A percentile compares a stretch with the other conserved stretches of the same genome.
Conservation (phyloP, 805 yeast genomes). For the Ogataea corticis region DNA sequence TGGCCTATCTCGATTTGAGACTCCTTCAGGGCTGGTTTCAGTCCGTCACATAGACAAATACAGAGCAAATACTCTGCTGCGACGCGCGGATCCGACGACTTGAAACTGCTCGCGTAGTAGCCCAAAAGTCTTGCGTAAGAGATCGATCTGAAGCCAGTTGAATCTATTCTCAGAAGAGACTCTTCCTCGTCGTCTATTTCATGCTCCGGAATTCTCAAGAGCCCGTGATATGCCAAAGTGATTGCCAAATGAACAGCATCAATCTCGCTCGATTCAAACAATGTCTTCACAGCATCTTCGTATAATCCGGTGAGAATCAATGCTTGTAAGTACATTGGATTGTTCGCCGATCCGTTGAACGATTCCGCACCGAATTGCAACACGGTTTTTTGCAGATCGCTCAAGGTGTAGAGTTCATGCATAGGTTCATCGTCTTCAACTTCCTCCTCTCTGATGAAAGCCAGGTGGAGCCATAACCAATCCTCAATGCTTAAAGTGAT, state of each 20-base stretch:
- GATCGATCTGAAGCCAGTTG: slow-evolving; percentile 30
- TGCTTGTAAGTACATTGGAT: slow-evolving; percentile 73
- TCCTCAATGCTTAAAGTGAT: slow-evolving; percentile 81
- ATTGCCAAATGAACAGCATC: slow-evolving; percentile 91
- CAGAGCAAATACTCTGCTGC: slow-evolving; percentile 87
- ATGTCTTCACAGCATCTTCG: slow-evolving; percentile 73
- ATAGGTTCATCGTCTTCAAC: slow-evolving; percentile 40
- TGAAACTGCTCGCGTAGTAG: slow-evolving; percentile 78
- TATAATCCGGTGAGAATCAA: slow-evolving; percentile 75
- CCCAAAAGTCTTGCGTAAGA: slow-evolving; percentile 70
- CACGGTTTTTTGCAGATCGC: slow-evolving; percentile 72
- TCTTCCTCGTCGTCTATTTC: slow-evolving; percentile 10
- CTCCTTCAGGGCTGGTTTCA: slow-evolving; percentile 25
- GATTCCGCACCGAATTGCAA: slow-evolving; percentile 70
- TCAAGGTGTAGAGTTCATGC: slow-evolving; percentile 69
- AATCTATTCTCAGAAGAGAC: slow-evolving; percentile 35
- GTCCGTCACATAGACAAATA: slow-evolving; percentile 56
- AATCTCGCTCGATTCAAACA: slow-evolving; percentile 64
- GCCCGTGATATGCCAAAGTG: slow-evolving; percentile 71
- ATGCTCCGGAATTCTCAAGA: slow-evolving; percentile 47
- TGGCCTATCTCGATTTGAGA: slow-evolving; percentile 61
- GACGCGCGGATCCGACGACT: slow-evolving; percentile 81
- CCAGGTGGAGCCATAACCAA: slow-evolving; percentile 94
- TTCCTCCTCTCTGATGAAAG: slow-evolving; percentile 62
- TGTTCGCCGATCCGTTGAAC: slow-evolving; percentile 64